phyloP scores from a whole-genome alignment of 208 protist species.

The Trypanosoma vivax region DNA sequence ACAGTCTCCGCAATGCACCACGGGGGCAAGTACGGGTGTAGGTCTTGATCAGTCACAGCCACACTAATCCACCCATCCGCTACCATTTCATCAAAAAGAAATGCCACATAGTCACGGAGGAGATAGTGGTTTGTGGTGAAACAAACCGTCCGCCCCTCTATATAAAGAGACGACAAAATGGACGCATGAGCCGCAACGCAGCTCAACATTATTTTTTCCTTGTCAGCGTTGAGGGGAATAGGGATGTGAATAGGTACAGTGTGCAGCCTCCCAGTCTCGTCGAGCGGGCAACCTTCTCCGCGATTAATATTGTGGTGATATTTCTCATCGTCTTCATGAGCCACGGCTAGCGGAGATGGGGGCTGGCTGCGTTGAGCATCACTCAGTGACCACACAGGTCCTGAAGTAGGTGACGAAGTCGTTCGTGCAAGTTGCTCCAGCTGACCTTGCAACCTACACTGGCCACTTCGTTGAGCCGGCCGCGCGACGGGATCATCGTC shows the following conservation, averaged over 20 bases:
- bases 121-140: conserved; percentile 39
- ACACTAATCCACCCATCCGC: conserved; percentile 27
- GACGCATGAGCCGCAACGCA: conserved; percentile 69
- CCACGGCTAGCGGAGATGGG: conserved; percentile 33
- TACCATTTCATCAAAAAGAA: conserved; percentile 48
- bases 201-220: conserved; percentile 14
- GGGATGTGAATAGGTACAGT: conserved; percentile 47
- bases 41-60: neutral
- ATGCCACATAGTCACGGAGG: conserved; percentile 47
- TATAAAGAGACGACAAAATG: conserved; percentile 56
- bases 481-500: conserved; percentile 36
- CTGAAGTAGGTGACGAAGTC: neutral
- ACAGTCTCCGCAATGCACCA: conserved; percentile 32
- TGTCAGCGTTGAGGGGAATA: conserved; percentile 1
- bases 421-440: neutral
- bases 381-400: neutral
- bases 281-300: conserved; percentile 66
- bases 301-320: conserved; percentile 63
- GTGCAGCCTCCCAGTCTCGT: conserved; percentile 26
- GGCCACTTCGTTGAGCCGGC: neutral
- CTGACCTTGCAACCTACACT: neutral
- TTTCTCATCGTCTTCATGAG: conserved; percentile 34
- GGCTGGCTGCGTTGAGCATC: conserved; percentile 23
- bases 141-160: conserved; percentile 55
- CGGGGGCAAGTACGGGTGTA: conserved; percentile 34